Evolutionary conservation across 2,329 filamentous ascomycete species (phyloP), one percentile per base, ranked within the genome.

Genomic region (Fusarium burgessii): DNA sequence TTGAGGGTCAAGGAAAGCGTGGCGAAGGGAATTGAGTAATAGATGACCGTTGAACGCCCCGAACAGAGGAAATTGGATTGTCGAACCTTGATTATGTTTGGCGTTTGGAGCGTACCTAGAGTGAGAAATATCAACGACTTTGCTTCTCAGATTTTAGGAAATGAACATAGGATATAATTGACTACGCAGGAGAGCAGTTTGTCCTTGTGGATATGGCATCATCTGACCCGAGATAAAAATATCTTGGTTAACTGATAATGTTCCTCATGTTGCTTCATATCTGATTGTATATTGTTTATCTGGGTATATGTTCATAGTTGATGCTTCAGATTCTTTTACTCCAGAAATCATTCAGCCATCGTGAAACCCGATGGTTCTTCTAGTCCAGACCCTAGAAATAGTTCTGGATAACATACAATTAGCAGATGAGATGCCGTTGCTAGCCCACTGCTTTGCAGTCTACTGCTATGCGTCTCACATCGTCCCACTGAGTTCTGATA

Each of bases 1-100:
- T 86, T 50, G 84, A 85, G 3, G 81, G 78, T 7, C 59, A 71
- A 20, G 49, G 55, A 17, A 62, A 60, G 25, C 68, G 50, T 63
- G 6, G 20, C 2, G 20, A 56, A 17, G 27, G 17, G 23, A 23
- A 36, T n/a, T 63, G 38, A 60, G 29, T 14, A 29, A 17, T 15
- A 47, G 18, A 17, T 18, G 27, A 36, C 42, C 42, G 29, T 17
- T 20, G 23, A 23, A 23, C 27, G 13, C 32, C 17, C 29, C 45
- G 18, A 49, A 42, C 32, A 41, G 18, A 36, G 46, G 27, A 36
- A 54, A 18, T 45, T 40, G 58, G 36, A 50, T 33, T 11, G 15
- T 35, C 38, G 29, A 20, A 23, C 27, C 50, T 71, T 46, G 47
- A 17, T 23, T 51, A 38, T 40, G 57, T 69, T 58, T 29, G 60